Evolutionary conservation across 2,329 filamentous ascomycete genomes (phyloP).

Genomic region (Colletotrichum tropicale): DNA sequence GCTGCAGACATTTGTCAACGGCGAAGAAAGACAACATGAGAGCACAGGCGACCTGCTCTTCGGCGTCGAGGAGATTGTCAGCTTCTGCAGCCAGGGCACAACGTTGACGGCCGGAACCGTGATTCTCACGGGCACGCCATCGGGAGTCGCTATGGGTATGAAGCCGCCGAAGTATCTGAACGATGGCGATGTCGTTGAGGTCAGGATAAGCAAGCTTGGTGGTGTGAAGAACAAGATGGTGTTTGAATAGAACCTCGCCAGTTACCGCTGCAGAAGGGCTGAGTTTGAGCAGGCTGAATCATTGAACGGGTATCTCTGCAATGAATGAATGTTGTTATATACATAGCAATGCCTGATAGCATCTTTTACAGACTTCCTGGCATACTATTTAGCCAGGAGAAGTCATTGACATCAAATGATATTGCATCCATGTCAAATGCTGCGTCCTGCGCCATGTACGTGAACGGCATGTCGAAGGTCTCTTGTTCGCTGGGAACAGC

Average conservation of each 20-base stretch:
- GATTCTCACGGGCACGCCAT: slow-evolving; percentile 52
- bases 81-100: slow-evolving; percentile 51
- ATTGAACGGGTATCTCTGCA: not conserved
- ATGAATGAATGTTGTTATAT: not conserved
- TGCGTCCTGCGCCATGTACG: slow-evolving; percentile 2
- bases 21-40: slow-evolving; percentile 52
- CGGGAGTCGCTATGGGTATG: slow-evolving; percentile 52
- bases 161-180: slow-evolving; percentile 46
- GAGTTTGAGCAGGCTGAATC: not conserved
- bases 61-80: slow-evolving; percentile 48
- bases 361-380: slow-evolving; percentile 33
- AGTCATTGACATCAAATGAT: slow-evolving; percentile 33
- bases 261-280: not conserved
- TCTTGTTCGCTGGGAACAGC: not conserved
- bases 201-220: slow-evolving; percentile 41
- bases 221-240: slow-evolving; percentile 42
- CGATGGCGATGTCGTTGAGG: slow-evolving; percentile 46
- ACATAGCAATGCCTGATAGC: not conserved
- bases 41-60: slow-evolving; percentile 56
- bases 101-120: slow-evolving; percentile 56
- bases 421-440: slow-evolving; percentile 28
- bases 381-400: slow-evolving; percentile 38
- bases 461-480: slow-evolving; percentile 5
- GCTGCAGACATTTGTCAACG: slow-evolving; percentile 50
- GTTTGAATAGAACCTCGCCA: slow-evolving; percentile 28